These are phyloP conservation scores for Amniculicola lignicola DNA, from an alignment of 495 filamentous ascomycete genomes.

Conservation along the genomic window DNA sequence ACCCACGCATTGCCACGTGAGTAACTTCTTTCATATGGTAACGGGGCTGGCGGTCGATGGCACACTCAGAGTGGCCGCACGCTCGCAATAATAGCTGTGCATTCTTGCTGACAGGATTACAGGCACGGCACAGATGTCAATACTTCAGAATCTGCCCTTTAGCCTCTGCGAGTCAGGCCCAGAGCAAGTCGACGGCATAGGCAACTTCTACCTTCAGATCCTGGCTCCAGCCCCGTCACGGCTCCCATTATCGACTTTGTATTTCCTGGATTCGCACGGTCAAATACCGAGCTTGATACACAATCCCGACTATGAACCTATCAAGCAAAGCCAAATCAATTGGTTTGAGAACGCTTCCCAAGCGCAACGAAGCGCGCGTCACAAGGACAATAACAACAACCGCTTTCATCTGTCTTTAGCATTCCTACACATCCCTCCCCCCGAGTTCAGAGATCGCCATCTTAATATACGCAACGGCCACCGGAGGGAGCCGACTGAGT, in stretches of 20 bases:
- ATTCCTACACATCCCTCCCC: constrained; percentile 41
- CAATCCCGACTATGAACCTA: constrained; percentile 41
- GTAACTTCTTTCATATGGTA: constrained; percentile 15
- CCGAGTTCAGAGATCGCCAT: constrained; percentile 35
- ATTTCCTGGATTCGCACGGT: constrained; percentile 44
- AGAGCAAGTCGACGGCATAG: constrained; percentile 41
- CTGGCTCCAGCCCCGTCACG: constrained; percentile 37
- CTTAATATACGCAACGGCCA: constrained; percentile 37
- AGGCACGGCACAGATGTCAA: constrained; percentile 20
- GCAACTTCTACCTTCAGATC: constrained; percentile 45
- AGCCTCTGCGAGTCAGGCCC: constrained; percentile 41
- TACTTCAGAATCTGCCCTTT: constrained; percentile 18
- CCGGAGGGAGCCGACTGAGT: constrained; percentile 40
- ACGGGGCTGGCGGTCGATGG: no score
- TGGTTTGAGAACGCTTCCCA: constrained; percentile 42
- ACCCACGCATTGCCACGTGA: constrained; percentile 40
- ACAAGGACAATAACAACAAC: constrained; percentile 32
- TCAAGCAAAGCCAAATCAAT: constrained; percentile 45
- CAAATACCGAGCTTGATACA: constrained; percentile 36
- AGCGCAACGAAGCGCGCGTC: constrained; percentile 35
- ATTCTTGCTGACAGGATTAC: neutral
- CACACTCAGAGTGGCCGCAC: no score
- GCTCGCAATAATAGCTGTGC: constrained; percentile 9
- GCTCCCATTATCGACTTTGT: constrained; percentile 42
- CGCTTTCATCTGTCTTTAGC: constrained; percentile 35